Percentiles rank a stretch among this genome's conserved stretches.
These are phyloP conservation scores for Aspergillus haitiensis DNA, from an alignment of 495 filamentous ascomycete genomes.

Conservation along the genomic window DNA sequence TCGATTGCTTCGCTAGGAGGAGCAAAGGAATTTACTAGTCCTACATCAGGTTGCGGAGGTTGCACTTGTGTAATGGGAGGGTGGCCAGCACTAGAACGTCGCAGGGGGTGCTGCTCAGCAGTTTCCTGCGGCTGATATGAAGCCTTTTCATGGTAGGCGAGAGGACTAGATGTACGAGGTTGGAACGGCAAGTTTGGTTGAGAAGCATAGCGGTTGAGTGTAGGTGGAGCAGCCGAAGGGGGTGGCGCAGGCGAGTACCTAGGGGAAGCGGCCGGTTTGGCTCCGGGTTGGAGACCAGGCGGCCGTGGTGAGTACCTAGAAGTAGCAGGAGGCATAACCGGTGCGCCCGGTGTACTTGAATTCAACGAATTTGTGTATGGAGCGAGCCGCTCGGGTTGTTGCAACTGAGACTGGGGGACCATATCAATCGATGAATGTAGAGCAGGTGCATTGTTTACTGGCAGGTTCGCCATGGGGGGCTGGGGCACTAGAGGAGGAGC, in stretches of 20 bases:
- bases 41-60: constrained; percentile 26
- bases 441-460: constrained; percentile 31
- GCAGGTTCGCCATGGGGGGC: constrained; percentile 20
- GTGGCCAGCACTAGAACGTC: constrained; percentile 30
- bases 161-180: constrained; percentile 80
- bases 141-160: constrained; percentile 62
- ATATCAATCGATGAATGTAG: constrained; percentile 17
- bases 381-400: constrained; percentile 58
- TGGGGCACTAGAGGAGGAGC: constrained; percentile 18
- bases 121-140: constrained; percentile 38
- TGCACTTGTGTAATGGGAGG: constrained; percentile 27
- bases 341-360: constrained; percentile 31
- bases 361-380: constrained; percentile 56
- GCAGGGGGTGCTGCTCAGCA: constrained; percentile 27
- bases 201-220: constrained; percentile 51
- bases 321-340: constrained; percentile 39
- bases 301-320: constrained; percentile 45
- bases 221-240: constrained; percentile 46
- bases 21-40: constrained; percentile 17
- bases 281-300: constrained; percentile 32
- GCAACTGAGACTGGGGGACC: constrained; percentile 38
- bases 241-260: constrained; percentile 44
- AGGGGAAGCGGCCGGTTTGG: constrained; percentile 36
- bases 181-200: constrained; percentile 66
- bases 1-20: constrained; percentile 12